Evolutionary conservation across 176 grass and related monocot genomes (phyloP).

Genomic region (Oryza glumipatula): DNA sequence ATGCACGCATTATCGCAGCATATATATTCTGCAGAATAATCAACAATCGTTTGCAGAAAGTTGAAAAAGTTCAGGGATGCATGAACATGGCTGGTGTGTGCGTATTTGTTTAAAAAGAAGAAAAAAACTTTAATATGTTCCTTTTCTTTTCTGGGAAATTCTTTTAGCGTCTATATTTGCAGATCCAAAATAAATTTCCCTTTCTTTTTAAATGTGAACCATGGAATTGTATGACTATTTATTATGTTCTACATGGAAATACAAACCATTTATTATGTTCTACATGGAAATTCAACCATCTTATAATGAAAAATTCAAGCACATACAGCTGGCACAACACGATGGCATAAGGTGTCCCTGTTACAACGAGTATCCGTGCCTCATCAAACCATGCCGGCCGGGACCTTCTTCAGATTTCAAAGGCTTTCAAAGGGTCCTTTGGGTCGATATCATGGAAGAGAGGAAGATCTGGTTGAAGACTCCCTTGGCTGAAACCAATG

Average conservation of each 20-base stretch:
- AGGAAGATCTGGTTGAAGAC: conserved; percentile 58
- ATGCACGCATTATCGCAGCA: too few species aligned
- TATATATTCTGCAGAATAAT: too few species aligned
- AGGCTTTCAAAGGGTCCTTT: conserved; percentile 65
- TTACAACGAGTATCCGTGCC: background rate
- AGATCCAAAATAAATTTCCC: background rate
- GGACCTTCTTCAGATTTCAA: conserved; percentile 40
- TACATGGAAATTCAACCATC: background rate
- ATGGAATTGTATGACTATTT: background rate
- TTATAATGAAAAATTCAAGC: background rate
- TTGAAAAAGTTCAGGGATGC: too few species aligned
- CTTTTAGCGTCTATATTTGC: background rate
- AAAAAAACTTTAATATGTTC: too few species aligned
- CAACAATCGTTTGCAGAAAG: too few species aligned
- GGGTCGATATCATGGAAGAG: conserved; percentile 61
- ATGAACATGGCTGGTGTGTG: too few species aligned
- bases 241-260: too few species aligned
- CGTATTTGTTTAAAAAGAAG: too few species aligned
- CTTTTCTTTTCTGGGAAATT: too few species aligned
- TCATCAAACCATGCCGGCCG: background rate
- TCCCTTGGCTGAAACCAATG: conserved; percentile 55
- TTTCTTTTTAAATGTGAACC: background rate
- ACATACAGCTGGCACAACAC: background rate
- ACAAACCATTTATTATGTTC: background rate
- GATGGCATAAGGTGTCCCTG: background rate